A percentile compares a stretch with the other conserved stretches of the same genome.
Conservation (phyloP, 2,329 filamentous ascomycete genomes). For the Nemania bipapillata region DNA sequence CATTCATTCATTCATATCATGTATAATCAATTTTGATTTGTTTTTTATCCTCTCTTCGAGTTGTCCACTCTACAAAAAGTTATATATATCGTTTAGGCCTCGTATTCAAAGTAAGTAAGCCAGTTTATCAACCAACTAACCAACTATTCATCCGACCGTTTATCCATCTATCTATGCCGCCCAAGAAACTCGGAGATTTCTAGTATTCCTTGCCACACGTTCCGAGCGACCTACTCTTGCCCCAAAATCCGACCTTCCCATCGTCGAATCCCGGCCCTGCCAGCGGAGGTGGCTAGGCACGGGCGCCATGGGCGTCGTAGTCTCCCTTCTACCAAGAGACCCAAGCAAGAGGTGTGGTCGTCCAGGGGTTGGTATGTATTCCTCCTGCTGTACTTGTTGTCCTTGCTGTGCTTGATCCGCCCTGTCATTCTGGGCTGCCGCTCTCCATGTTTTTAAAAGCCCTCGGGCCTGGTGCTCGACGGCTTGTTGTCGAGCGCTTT, state of each 20-base stretch:
- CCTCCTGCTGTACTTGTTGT: conserved; percentile 41
- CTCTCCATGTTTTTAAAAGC: conserved; percentile 44
- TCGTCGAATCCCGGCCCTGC: conserved; percentile 43
- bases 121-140: background rate
- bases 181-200: conserved; percentile 51
- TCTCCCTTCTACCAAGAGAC: conserved; percentile 44
- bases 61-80: too few species aligned
- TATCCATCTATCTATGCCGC: conserved; percentile 36
- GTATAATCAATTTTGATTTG: background rate
- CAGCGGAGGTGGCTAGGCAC: conserved; percentile 44
- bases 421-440: conserved; percentile 36
- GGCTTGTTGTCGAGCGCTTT: conserved; percentile 43
- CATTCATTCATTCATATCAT: too few species aligned
- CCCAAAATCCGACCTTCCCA: conserved; percentile 45
- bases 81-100: too few species aligned
- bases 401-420: conserved; percentile 35
- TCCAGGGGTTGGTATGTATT: conserved; percentile 50
- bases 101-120: background rate
- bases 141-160: too few species aligned
- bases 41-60: background rate
- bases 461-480: conserved; percentile 41
- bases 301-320: conserved; percentile 51
- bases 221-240: conserved; percentile 40
- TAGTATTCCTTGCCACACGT: conserved; percentile 40
- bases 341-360: conserved; percentile 49